Evolutionary conservation across 192 early-diverging fungal genomes (phyloP), one percentile per base, ranked within the genome.

Genomic region (Linderina pennispora): DNA sequence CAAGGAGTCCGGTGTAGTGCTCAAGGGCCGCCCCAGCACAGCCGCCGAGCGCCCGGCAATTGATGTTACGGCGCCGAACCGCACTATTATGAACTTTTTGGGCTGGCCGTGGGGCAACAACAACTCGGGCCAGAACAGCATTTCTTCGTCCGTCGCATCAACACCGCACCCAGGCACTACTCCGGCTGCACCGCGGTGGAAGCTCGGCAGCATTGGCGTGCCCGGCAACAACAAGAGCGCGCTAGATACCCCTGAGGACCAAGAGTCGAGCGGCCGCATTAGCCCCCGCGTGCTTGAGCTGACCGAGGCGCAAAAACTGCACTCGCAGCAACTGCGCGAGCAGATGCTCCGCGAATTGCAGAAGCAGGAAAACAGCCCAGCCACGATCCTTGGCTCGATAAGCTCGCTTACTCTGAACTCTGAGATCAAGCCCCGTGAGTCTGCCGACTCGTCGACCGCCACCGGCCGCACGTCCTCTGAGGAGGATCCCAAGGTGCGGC

Each of bases 61-160:
- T 13, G 23, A 15, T 3, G 47, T 32, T 14, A 16, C 11, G 13
- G 25, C 42, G 15, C 23, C 22, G 22, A 23, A 8, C 40, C 32
- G 22, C 14, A 37, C 49, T 0, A 46, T 58, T 3, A 48, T 54
- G 32, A 57, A 54, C 53, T 54, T 70, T 21, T 45, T 70, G 23
- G 66, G 59, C 25, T 70, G 66, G 66, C 66, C 55, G 6, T 70
- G 66, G 66, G 28, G 41, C 55, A 69, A 53, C 19, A 52, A 69
- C 43, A 6, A 19, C 10, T 49, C 57, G 39, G 7, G 23, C 10
- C 8, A 33, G 14, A 8, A n/a, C 23, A 22, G 15, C 19, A 13
- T 14, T 24, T 0, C 18, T 11, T 13, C 28, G 2, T 20, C 36
- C 5, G 23, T 37, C 8, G 17, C 35, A 0, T 15, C 28, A 36